A percentile compares a stretch with the other conserved stretches of the same genome.
Conservation (phyloP, 345 rosid genomes). For the Gossypium raimondii region DNA sequence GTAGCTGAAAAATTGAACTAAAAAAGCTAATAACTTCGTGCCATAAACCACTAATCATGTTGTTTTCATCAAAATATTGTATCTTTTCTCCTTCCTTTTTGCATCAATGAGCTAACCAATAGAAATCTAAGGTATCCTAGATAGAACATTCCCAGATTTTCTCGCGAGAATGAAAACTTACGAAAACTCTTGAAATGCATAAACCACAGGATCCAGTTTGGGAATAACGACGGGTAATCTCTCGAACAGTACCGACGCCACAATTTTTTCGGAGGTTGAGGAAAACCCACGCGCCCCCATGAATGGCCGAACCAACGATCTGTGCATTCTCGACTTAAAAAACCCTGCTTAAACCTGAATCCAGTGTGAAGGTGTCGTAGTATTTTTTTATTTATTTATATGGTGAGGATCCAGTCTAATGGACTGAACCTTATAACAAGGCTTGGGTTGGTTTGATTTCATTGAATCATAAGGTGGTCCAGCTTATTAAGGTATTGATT, state of each 20-base stretch:
- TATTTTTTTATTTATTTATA: too few species aligned
- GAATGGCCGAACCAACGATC: constrained; percentile 37
- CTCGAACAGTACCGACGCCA: constrained; percentile 93
- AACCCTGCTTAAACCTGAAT: constrained; percentile 20
- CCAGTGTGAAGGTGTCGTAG: too few species aligned
- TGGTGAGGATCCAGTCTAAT: too few species aligned
- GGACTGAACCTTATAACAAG: too few species aligned
- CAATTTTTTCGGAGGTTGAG: constrained; percentile 65
- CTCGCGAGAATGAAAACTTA: constrained; percentile 30
- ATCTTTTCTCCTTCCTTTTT: not conserved
- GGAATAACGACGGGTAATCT: constrained; percentile 89
- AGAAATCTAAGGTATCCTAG: not conserved
- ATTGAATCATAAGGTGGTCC: too few species aligned
- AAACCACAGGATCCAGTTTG: constrained; percentile 79
- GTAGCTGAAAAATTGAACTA: not conserved
- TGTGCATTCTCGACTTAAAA: constrained; percentile 41
- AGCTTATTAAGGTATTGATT: too few species aligned
- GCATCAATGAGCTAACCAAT: not conserved
- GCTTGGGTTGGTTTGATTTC: too few species aligned
- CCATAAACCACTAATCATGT: not conserved
- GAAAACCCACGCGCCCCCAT: constrained; percentile 41
- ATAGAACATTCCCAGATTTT: not conserved
- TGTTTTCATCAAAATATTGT: not conserved
- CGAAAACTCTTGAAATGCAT: constrained; percentile 95
- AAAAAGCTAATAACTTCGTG: not conserved